Evolutionary conservation across 208 protist genomes (phyloP), one percentile per base, ranked within the genome.

Genomic region (Trypanosoma lewisi): DNA sequence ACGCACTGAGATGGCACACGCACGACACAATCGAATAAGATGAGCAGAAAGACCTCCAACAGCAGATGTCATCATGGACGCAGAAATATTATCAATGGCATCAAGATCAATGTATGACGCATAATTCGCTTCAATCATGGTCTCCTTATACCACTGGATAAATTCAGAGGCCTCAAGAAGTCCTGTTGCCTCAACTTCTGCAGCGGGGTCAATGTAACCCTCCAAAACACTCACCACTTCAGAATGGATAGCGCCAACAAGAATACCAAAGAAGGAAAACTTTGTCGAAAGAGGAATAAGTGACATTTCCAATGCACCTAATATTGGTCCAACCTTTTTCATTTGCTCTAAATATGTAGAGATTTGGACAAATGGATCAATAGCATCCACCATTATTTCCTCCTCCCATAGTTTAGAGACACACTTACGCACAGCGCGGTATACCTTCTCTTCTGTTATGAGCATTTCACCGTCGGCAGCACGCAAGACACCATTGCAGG

Each of bases 131-230:
- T 73, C 73, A n/a, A 42, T 77, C 76, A 95, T 75, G 65, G 87
- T 78, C 33, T 83, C 83, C 73, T 80, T 83, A 67, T 95, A 95
- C 89, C 89, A 95, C 62, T 84, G 79, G 33, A 89, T 66, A 53
- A 95, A 95, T 44, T 90, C 61, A 17, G 83, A 88, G 6, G 86
- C 89, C 60, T 91, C 86, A 52, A 95, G 79, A 12, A 95, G 70
- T 6, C 61, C 73, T 31, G 83, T 91, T 34, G 86, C 85, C 60
- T 83, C 82, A 21, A 89, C 67, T 21, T 82, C 77, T 23, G 65
- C 61, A 27, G 70, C 68, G 8, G 79, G 68, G 63, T 85, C 78
- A 0, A 80, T 59, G 65, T 87, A 92, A 47, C 70, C 57, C 37
- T 83, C 61, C 71, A 95, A 75, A 44, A 85, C 79, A 55, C 73